Percentiles rank a stretch among this genome's conserved stretches.
Evolutionary conservation across 164 flowering plant species (phyloP).

Genomic region (Vitis amurensis): DNA sequence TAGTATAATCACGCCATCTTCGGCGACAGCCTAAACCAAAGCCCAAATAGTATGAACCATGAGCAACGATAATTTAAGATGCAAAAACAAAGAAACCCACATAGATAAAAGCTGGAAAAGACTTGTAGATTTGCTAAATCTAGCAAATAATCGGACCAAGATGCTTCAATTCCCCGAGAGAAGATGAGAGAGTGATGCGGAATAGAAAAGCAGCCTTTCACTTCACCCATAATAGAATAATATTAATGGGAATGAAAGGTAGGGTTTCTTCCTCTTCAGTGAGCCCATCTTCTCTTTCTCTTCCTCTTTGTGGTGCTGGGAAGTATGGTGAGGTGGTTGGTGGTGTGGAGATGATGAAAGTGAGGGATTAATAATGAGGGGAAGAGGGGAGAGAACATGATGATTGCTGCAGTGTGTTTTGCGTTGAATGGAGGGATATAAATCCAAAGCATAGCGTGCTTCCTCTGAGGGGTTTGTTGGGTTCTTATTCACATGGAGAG

Average conservation of each 20-base stretch:
- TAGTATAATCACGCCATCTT: background rate
- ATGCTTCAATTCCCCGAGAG: constrained; percentile 35
- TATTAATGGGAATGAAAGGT: background rate
- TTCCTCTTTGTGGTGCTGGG: constrained; percentile 1
- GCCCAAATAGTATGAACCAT: background rate
- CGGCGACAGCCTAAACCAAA: background rate
- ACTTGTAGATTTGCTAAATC: constrained; percentile 6
- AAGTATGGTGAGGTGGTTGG: constrained; percentile 2
- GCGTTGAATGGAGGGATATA: constrained; percentile 6
- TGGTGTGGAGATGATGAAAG: constrained; percentile 30
- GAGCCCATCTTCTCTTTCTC: constrained; percentile 20
- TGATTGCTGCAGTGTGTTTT: constrained; percentile 20
- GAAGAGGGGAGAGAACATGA: constrained; percentile 29
- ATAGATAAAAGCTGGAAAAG: background rate
- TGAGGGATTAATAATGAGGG: constrained; percentile 35
- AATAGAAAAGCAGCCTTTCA: too few relatives aligned
- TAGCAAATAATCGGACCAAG: constrained; percentile 31
- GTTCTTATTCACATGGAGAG: constrained; percentile 12
- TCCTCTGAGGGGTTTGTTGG: background rate
- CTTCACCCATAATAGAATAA: background rate
- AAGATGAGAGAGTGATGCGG: constrained; percentile 1
- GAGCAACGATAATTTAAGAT: background rate
- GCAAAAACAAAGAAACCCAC: background rate
- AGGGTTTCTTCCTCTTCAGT: constrained; percentile 36
- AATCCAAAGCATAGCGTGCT: constrained; percentile 7